Base-by-base conservation (phyloP, 2,329 filamentous ascomycete species). In the Aspergillus tamarii region DNA sequence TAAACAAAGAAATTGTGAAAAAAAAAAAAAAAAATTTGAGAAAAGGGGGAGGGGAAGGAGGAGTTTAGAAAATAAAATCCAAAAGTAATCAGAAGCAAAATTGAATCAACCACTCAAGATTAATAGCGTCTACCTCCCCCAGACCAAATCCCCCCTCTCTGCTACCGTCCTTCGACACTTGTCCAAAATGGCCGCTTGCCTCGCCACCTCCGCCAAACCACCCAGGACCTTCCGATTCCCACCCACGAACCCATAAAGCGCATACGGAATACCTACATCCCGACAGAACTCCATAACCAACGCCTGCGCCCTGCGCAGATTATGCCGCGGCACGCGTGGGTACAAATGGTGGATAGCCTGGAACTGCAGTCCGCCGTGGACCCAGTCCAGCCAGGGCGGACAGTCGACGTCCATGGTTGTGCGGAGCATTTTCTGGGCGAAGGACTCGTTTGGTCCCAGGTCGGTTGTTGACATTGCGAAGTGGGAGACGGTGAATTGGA, bases 391-490 rank as follows among this genome's bases (percentile, higher is more conserved):
- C 92, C 92, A 96, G 14, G 84, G 81, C 0, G 93, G 91, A 73
- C 93, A 96, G 72, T 94, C 92, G 16, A 96, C 88, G 67, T 96
- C 92, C 93, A 96, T 96, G 8, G 93, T 96, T 0, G 93, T 96
- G 67, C 93, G 88, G 53, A 96, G 84, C 89, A 95, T 94, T 75
- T 89, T 91, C 78, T 96, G 93, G 0, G 93, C 88, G 76, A 96
- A 96, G 0, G 91, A 94, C 75, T 96, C 93, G 57, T 88, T 82
- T 0, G 90, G 88, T 0, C 93, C 93, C 4, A 96, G 84, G 72
- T 96, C 92, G 7, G 91, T 85, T 0, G 93, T 96, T 70, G 91
- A 93, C 93, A 96, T 96, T 64, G 91, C 91, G 77, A 95, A 96
- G 76, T 96, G 93, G 1, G 91, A 94, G n/a, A 96, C 85, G 0